phyloP scores from a whole-genome alignment of 2,329 filamentous ascomycete genomes.

The Fusarium domesticum region DNA sequence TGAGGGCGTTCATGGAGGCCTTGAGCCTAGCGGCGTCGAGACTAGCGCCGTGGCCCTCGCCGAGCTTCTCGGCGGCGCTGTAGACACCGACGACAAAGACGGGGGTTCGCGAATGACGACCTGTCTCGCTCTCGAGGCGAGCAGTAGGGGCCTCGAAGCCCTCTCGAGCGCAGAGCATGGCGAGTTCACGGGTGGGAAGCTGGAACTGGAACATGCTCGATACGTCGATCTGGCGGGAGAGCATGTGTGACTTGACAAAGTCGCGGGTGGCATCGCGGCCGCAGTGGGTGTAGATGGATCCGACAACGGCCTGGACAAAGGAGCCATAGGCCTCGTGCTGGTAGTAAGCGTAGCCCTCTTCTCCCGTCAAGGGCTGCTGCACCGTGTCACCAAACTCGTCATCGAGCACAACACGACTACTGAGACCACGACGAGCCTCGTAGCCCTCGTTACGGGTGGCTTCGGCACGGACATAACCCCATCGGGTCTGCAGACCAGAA shows the following conservation, averaged over 20 bases:
- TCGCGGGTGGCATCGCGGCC: conserved; percentile 74
- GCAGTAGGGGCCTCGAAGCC: conserved; percentile 86
- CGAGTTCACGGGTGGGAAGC: conserved; percentile 79
- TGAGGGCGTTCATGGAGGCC: conserved; percentile 81
- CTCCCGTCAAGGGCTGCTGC: conserved; percentile 20
- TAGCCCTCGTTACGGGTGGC: conserved; percentile 40
- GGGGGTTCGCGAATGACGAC: conserved; percentile 76
- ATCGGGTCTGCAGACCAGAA: conserved; percentile 45
- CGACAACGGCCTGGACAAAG: conserved; percentile 80
- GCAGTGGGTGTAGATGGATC: conserved; percentile 80
- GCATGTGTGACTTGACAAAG: conserved; percentile 81
- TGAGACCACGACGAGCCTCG: conserved; percentile 63
- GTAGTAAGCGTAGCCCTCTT: conserved; percentile 58
- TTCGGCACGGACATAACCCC: conserved; percentile 54
- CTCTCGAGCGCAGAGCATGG: conserved; percentile 79
- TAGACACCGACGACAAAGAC: conserved; percentile 95
- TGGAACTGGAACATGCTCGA: conserved; percentile 78
- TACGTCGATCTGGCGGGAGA: conserved; percentile 75
- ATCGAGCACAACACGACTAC: conserved; percentile 75
- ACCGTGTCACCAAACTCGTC: conserved; percentile 75
- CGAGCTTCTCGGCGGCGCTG: conserved; percentile 85
- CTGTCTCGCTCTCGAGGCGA: conserved; percentile 85
- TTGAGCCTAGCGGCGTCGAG: conserved; percentile 73
- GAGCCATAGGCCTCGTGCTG: conserved; percentile 69
- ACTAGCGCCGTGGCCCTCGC: conserved; percentile 79